Base-by-base conservation (phyloP, 2,329 filamentous ascomycete genomes). In the Periconia macrospinosa region DNA sequence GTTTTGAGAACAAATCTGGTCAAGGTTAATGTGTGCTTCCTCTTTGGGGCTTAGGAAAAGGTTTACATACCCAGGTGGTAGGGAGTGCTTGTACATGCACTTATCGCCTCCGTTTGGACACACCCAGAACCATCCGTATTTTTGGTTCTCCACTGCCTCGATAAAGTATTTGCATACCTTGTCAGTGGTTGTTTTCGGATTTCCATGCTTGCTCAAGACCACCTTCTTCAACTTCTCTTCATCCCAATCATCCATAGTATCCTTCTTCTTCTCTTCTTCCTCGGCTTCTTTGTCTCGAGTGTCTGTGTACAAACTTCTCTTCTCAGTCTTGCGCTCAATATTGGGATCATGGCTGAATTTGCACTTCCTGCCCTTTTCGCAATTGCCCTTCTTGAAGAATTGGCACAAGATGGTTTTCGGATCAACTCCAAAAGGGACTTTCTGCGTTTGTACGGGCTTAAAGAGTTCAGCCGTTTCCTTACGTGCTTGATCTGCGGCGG, bases 131-230 rank as follows among this genome's bases (percentile, higher is more conserved):
- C 94, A 99, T 58, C 94, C 94, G 69, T 99, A 99, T 77, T 97
- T 99, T 68, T 92, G 90, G 71, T 99, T 94, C 78, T 99, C 94
- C 58, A 99, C 94, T 23, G 94, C 94, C 63, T 92, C 88, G 72
- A 97, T 94, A 74, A 99, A 99, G 81, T 80, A 96, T 78, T 97
- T 99, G 90, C 94, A 99, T 62, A 99, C 94, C 78, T 97, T 99
- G 73, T 99, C 94, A 45, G 94, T 99, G 6, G 90, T 90, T 19
- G 92, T 96, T 73, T 88, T 87, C 56, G 96, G 94, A 76, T 99
- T 99, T 49, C 94, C 94, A 76, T 99, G 96, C 80, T 99, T 99
- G 68, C 90, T 95, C 72, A 95, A 66, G 20, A 99, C 91, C 35
- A 99, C 94, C 52, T 88, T 88, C 65, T 90, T 85, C 67, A 99